phyloP scores from a whole-genome alignment of 2,329 filamentous ascomycete genomes.

The Alternaria panax region DNA sequence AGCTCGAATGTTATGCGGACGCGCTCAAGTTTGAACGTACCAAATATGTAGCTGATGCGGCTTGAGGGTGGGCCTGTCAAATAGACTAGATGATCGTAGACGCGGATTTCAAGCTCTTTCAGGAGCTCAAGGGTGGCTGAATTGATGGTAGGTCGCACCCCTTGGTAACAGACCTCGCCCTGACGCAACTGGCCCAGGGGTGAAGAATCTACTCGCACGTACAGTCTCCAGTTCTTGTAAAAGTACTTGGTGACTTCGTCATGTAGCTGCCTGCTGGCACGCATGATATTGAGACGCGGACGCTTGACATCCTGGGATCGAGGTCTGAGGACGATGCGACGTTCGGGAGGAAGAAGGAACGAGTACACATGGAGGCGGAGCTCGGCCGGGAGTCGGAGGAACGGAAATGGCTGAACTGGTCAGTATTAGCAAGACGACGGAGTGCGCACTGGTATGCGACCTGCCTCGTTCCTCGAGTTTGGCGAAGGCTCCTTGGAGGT shows the following conservation, averaged over 20 bases:
- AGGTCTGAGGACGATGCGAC: conserved; percentile 11
- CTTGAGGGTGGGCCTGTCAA: neutral
- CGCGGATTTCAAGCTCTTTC: neutral
- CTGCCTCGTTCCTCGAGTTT: conserved; percentile 24
- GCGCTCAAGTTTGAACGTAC: neutral
- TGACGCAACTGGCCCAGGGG: neutral
- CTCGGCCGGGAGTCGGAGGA: conserved; percentile 34
- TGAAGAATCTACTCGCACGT: conserved; percentile 11
- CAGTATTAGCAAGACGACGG: conserved; percentile 5
- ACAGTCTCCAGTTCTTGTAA: conserved; percentile 23
- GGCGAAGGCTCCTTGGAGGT: conserved; percentile 19
- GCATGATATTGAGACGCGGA: conserved; percentile 25
- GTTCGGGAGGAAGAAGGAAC: conserved; percentile 23
- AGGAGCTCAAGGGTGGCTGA: neutral
- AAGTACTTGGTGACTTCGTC: conserved; percentile 25
- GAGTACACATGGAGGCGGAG: conserved; percentile 33
- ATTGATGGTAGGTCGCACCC: neutral
- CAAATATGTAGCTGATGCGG: neutral
- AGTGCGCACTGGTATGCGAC: neutral
- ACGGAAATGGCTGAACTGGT: conserved; percentile 30
- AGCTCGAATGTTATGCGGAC: neutral
- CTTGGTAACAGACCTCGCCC: neutral
- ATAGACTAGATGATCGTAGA: neutral
- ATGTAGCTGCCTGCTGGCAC: conserved; percentile 24
- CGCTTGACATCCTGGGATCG: conserved; percentile 4